Percentiles rank a stretch among this genome's conserved stretches.
These are phyloP conservation scores for Spergularia azorica DNA, from an alignment of 179 eudicot genomes.

Conservation along the genomic window DNA sequence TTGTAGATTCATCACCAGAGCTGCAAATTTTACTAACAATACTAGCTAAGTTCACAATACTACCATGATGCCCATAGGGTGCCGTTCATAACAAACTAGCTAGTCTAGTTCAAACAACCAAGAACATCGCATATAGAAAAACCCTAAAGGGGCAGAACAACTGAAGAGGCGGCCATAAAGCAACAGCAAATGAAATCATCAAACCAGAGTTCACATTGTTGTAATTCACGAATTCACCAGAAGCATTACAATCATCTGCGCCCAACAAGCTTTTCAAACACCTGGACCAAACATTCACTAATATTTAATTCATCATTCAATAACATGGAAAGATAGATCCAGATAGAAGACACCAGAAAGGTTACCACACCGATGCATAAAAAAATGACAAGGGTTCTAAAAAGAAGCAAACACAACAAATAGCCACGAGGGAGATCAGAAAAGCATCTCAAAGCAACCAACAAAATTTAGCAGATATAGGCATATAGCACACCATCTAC, in stretches of 20 bases:
- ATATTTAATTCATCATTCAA: slow-evolving; percentile 29
- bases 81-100: slow-evolving; percentile 24
- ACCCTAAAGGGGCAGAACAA: slow-evolving; percentile 16
- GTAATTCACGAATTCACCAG: slow-evolving; percentile 47
- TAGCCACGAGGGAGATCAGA: neutral
- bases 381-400: neutral
- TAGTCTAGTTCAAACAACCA: slow-evolving; percentile 30
- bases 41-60: slow-evolving; percentile 24
- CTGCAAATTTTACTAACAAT: slow-evolving; percentile 16
- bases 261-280: slow-evolving; percentile 48
- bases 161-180: slow-evolving; percentile 36
- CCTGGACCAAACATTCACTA: slow-evolving; percentile 48
- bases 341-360: neutral
- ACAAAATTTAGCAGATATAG: neutral
- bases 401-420: neutral
- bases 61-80: slow-evolving; percentile 22
- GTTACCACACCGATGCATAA: neutral
- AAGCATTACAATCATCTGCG: slow-evolving; percentile 46
- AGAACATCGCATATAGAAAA: slow-evolving; percentile 19
- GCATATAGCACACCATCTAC: neutral
- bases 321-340: neutral
- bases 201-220: slow-evolving; percentile 46
- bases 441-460: neutral
- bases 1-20: neutral
- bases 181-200: slow-evolving; percentile 42